Evolutionary conservation across 805 yeast species (phyloP), one percentile per base, ranked within the genome.

Genomic region (Starmerella cellae): DNA sequence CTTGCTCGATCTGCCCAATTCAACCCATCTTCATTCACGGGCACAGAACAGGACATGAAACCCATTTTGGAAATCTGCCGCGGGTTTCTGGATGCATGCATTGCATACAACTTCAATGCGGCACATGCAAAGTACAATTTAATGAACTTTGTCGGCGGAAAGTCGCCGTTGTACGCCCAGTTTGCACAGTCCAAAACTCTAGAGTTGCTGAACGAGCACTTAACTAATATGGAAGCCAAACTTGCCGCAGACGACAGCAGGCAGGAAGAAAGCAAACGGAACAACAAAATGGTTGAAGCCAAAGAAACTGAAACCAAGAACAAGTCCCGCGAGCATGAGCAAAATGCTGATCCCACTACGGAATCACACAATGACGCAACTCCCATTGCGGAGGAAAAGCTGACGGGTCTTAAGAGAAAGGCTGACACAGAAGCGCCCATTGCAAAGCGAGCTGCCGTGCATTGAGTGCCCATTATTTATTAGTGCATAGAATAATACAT

Each of bases 1-100:
- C 76, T 87, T 54, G 98, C 96, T 1, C 79, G 83, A 26, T 75
- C 76, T 24, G 97, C 96, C 0, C 97, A 91, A 61, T 56, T 70
- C 5, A 87, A 91, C 56, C 91, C 94, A 6, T 69, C 94, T 1
- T 77, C 82, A 30, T 91, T 91, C 58, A 50, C 39, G 11, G 65
- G 61, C 0, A 40, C 34, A 2, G 16, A 20, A 10, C 19, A 32
- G 3, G 39, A 28, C 11, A 69, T 71, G 4, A 57, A 68, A 37
- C 64, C 71, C 0, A 82, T 88, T 82, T 66, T 61, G 21, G 56
- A 64, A 21, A 62, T 73, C 10, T 68, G 74, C 10, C 66, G 65
- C 36, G 79, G 82, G 47, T 82, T 74, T 48, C 54, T 76, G 24
- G 56, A 63, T 4, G 57, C 74, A 13, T 79, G 88, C 9, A 55